Percentiles rank a stretch among this genome's conserved stretches.
These are phyloP conservation scores for Cylindrotheca closterium DNA, from an alignment of 108 stramenopile species.

Conservation along the genomic window DNA sequence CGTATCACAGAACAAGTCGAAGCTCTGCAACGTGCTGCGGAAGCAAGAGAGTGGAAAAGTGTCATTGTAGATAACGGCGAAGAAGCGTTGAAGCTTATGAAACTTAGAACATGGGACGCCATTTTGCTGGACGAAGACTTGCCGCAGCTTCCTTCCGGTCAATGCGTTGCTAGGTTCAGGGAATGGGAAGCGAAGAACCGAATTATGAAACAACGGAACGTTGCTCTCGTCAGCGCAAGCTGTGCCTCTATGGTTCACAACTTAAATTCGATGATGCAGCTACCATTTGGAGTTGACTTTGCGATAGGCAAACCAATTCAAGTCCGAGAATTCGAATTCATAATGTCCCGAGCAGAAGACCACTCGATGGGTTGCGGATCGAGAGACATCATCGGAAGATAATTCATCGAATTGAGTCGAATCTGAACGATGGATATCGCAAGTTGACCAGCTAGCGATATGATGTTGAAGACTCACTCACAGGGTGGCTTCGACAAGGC, in stretches of 20 bases:
- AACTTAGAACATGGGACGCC: conserved; percentile 50
- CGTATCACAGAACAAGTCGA: not conserved
- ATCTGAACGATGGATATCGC: too few species aligned
- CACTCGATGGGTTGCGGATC: conserved; percentile 5
- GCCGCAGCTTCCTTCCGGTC: conserved; percentile 27
- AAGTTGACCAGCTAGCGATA: too few species aligned
- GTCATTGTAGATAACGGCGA: conserved; percentile 45
- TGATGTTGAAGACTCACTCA: too few species aligned
- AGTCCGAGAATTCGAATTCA: conserved; percentile 16
- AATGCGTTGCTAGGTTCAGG: conserved; percentile 43
- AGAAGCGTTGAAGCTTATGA: conserved; percentile 48
- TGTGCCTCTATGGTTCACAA: conserved; percentile 5
- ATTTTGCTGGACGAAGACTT: conserved; percentile 51
- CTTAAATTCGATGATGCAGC: conserved; percentile 12
- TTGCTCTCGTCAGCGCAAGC: conserved; percentile 35
- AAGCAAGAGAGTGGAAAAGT: conserved; percentile 45
- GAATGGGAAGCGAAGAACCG: conserved; percentile 54
- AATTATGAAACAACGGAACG: conserved; percentile 38
- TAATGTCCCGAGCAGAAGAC: conserved; percentile 13
- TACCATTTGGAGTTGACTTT: conserved; percentile 48
- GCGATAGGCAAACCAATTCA: conserved; percentile 42
- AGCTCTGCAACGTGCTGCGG: conserved; percentile 7
- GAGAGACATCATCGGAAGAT: conserved; percentile 5
- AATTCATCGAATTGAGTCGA: not conserved
- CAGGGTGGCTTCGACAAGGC: too few species aligned